Evolutionary conservation across 1,284 basidiomycete genomes (phyloP).

Genomic region (Cystobasidium slooffiae): DNA sequence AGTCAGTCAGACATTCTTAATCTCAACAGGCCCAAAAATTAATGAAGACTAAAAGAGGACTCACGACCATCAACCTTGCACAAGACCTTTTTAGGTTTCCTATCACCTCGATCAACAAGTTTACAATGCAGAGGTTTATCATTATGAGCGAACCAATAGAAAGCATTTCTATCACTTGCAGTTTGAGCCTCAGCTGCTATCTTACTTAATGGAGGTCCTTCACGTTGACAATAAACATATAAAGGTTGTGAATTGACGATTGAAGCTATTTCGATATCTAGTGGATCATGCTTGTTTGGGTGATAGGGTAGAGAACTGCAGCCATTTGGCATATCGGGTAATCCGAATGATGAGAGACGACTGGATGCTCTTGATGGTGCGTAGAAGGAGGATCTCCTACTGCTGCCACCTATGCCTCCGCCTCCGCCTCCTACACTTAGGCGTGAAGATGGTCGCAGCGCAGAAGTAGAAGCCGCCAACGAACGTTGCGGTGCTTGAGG

Average conservation of each 20-base stretch:
- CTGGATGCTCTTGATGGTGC: conserved; percentile 60
- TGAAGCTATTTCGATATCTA: conserved; percentile 75
- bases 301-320: conserved; percentile 66
- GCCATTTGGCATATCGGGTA: conserved; percentile 53
- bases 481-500: conserved; percentile 5
- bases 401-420: conserved; percentile 58
- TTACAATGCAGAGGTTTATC: conserved; percentile 77
- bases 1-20: background rate
- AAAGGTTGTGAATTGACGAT: conserved; percentile 74
- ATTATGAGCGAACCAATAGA: conserved; percentile 70
- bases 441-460: conserved; percentile 3
- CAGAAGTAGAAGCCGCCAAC: conserved; percentile 30
- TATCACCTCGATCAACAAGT: conserved; percentile 68
- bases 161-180: conserved; percentile 76
- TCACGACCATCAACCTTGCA: conserved; percentile 78
- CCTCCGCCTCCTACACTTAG: conserved; percentile 3
- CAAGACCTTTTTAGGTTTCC: conserved; percentile 76
- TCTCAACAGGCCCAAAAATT: conserved; percentile 38
- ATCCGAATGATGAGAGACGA: background rate
- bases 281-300: conserved; percentile 75
- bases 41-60: conserved; percentile 53
- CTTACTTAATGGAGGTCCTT: conserved; percentile 72
- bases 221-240: conserved; percentile 69
- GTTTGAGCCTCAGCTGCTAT: conserved; percentile 64
- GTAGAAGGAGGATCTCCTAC: conserved; percentile 28